Percentiles rank a stretch among this genome's conserved stretches.
phyloP scores from a whole-genome alignment of 2,329 filamentous ascomycete genomes.

The Phyllosticta citrichinensis region DNA sequence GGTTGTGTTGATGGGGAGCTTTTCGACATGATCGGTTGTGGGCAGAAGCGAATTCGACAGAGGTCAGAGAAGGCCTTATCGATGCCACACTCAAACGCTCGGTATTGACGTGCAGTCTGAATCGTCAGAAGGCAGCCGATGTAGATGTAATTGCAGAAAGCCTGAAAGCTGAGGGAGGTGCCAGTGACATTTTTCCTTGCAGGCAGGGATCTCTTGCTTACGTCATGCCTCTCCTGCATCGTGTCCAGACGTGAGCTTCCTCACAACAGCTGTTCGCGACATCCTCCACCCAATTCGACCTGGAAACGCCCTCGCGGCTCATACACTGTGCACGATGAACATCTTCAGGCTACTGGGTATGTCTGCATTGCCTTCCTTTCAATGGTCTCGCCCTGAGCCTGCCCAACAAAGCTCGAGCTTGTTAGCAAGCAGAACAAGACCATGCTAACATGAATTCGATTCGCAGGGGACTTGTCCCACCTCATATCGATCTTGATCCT shows the following conservation, averaged over 20 bases:
- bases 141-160: background rate
- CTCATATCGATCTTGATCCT: slow-evolving; percentile 88
- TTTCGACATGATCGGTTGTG: too few species aligned
- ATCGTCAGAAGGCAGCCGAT: background rate
- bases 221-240: slow-evolving; percentile 1
- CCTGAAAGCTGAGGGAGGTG: background rate
- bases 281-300: background rate
- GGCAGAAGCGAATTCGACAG: background rate
- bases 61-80: background rate
- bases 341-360: slow-evolving; percentile 58
- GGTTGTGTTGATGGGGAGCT: too few species aligned
- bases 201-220: background rate
- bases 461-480: slow-evolving; percentile 84
- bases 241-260: slow-evolving; percentile 8
- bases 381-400: background rate
- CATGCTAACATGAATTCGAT: background rate
- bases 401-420: slow-evolving; percentile 1
- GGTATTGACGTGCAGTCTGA: background rate
- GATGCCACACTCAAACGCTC: background rate
- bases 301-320: slow-evolving; percentile 5
- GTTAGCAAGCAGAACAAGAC: background rate
- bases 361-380: slow-evolving; percentile 14
- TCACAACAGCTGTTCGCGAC: background rate
- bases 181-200: background rate
- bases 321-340: slow-evolving; percentile 46